A percentile compares a stretch with the other conserved stretches of the same genome.
Evolutionary conservation across 2,329 filamentous ascomycete species (phyloP).

Genomic region (Neurospora sp.): DNA sequence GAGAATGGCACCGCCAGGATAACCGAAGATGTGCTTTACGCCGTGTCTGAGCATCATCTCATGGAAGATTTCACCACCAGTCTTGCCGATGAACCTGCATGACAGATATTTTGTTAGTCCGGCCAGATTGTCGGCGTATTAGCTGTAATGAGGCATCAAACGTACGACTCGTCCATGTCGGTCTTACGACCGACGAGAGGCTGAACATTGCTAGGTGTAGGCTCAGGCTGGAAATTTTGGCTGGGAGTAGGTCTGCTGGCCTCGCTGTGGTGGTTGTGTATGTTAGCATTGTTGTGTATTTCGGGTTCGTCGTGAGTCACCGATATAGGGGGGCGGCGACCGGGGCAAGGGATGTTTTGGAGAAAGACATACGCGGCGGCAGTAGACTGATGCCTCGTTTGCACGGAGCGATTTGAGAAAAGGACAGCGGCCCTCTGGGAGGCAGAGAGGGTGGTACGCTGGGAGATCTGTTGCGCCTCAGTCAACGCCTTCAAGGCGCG

Average conservation of each 20-base stretch:
- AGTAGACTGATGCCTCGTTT: conserved; percentile 40
- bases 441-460: conserved; percentile 29
- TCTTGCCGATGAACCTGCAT: conserved; percentile 79
- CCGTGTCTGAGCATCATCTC: conserved; percentile 95
- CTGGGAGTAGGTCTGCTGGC: conserved; percentile 49
- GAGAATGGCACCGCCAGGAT: conserved; percentile 91
- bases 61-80: conserved; percentile 92
- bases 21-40: conserved; percentile 91
- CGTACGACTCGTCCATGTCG: conserved; percentile 75
- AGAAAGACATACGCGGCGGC: conserved; percentile 35
- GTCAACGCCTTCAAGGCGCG: conserved; percentile 36
- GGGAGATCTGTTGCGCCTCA: conserved; percentile 27
- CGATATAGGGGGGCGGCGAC: conserved; percentile 16
- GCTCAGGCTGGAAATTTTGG: conserved; percentile 46
- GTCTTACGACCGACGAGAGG: conserved; percentile 51
- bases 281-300: conserved; percentile 14
- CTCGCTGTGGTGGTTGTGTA: conserved; percentile 30
- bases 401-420: conserved; percentile 27
- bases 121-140: conserved; percentile 1
- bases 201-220: conserved; percentile 52
- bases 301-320: conserved; percentile 16
- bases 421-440: conserved; percentile 27
- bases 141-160: conserved; percentile 14
- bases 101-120: conserved; percentile 13
- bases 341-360: conserved; percentile 35